phyloP scores from a whole-genome alignment of 164 flowering plant species.

The Sextonia rubra region DNA sequence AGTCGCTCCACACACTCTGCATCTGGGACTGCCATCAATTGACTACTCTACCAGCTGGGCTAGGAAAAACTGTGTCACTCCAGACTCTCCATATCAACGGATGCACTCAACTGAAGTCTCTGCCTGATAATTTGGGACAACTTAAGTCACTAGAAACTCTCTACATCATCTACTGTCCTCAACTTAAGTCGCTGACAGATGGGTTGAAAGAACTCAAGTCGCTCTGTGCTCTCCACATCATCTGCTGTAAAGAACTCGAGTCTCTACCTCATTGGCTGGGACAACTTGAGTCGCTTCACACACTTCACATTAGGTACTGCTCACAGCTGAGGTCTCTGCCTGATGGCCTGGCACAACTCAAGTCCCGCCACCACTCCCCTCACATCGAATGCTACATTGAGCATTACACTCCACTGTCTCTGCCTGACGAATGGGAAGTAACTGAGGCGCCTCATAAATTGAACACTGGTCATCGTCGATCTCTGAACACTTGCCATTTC shows the following conservation, averaged over 20 bases:
- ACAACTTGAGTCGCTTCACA: not conserved
- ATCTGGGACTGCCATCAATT: not conserved
- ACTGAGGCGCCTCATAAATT: not conserved
- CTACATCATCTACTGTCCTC: not conserved
- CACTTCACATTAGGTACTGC: not conserved
- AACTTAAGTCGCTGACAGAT: not conserved
- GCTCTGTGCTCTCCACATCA: not conserved
- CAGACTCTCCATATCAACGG: not conserved
- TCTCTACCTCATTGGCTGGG: not conserved
- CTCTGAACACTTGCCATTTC: not conserved
- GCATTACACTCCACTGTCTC: not conserved
- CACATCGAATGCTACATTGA: not conserved
- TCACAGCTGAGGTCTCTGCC: slow-evolving; percentile 3
- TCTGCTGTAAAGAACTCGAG: not conserved
- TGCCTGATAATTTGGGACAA: not conserved
- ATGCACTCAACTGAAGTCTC: not conserved
- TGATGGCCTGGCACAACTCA: not conserved
- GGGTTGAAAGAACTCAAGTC: not conserved
- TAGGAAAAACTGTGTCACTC: not conserved
- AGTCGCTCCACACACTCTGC: not conserved
- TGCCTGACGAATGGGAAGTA: not conserved
- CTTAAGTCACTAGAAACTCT: not conserved
- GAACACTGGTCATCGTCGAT: not conserved
- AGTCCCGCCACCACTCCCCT: not conserved
- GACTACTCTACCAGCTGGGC: not conserved